Conservation (phyloP, 352 stramenopile genomes). For the Globisporangium cederbergense region DNA sequence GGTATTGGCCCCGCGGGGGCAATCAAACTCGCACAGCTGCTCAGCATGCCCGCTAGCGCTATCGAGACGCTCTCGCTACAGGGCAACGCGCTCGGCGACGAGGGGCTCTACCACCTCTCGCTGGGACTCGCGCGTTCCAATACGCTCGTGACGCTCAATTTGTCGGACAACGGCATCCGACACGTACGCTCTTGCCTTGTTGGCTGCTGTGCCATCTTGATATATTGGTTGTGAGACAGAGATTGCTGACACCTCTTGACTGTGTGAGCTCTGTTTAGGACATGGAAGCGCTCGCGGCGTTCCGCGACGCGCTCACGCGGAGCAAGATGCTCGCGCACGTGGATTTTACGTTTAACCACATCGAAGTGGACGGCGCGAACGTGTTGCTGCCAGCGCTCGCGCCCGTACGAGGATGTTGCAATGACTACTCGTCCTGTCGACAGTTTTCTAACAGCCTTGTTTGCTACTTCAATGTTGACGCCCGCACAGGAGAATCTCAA, state of each 20-base stretch:
- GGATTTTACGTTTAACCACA: conserved; percentile 78
- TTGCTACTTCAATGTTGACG: not conserved
- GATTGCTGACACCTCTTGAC: not conserved
- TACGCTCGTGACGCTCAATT: conserved; percentile 56
- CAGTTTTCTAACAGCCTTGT: not conserved
- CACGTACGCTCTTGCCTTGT: conserved; percentile 34
- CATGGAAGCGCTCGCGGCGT: conserved; percentile 43
- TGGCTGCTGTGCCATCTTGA: not conserved
- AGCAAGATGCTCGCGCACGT: conserved; percentile 69
- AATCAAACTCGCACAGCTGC: conserved; percentile 70
- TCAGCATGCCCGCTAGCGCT: conserved; percentile 50
- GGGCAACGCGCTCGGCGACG: conserved; percentile 53
- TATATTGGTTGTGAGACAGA: not conserved
- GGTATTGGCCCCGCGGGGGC: conserved; percentile 33
- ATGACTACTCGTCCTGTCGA: not conserved
- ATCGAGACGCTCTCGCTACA: conserved; percentile 61
- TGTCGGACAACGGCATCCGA: conserved; percentile 78
- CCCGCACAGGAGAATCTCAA: conserved; percentile 51
- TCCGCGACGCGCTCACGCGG: conserved; percentile 58
- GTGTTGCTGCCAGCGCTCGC: conserved; percentile 55
- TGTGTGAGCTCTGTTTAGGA: conserved; percentile 22
- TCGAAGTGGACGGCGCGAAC: conserved; percentile 58
- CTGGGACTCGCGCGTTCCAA: conserved; percentile 61
- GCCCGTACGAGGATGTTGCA: conserved; percentile 20
- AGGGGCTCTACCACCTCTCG: conserved; percentile 68